Percentiles rank a stretch among this genome's conserved stretches.
Evolutionary conservation across 352 stramenopile species (phyloP).

Genomic region (Globisporangium abappressorium): DNA sequence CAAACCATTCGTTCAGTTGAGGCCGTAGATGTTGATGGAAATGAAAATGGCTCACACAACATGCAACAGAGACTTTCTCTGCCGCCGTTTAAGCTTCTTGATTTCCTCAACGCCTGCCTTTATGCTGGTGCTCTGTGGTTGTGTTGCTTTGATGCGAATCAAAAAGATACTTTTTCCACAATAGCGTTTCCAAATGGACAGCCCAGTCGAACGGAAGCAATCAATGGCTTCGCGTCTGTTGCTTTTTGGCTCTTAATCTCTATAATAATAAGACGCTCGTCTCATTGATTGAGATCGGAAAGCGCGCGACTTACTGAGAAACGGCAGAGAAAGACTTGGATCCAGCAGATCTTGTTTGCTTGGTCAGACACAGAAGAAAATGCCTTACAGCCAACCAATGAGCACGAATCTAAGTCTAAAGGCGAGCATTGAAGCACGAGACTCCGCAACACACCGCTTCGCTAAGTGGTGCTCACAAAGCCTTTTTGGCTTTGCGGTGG

Average conservation of each 20-base stretch:
- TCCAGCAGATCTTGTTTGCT: background rate
- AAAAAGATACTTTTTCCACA: slow-evolving; percentile 2
- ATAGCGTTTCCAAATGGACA: background rate
- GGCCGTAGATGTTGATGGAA: background rate
- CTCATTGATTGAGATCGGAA: background rate
- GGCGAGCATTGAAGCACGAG: background rate
- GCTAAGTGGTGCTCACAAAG: background rate
- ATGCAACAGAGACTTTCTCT: background rate
- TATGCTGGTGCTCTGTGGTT: background rate
- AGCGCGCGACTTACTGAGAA: background rate
- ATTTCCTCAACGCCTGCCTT: background rate
- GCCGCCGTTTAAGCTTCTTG: background rate
- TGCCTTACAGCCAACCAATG: background rate
- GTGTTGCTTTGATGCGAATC: background rate
- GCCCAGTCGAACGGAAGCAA: background rate
- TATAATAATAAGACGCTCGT: background rate
- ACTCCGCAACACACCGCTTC: background rate
- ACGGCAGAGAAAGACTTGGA: background rate
- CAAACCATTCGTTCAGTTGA: background rate
- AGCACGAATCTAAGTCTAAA: background rate
- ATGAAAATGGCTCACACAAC: background rate
- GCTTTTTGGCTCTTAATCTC: background rate
- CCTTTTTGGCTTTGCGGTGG: background rate
- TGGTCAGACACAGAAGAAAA: background rate
- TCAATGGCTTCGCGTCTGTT: background rate